Percentiles rank a stretch among this genome's conserved stretches.
Conservation (phyloP, 345 rosid species). For the Hirschfeldia incana region DNA sequence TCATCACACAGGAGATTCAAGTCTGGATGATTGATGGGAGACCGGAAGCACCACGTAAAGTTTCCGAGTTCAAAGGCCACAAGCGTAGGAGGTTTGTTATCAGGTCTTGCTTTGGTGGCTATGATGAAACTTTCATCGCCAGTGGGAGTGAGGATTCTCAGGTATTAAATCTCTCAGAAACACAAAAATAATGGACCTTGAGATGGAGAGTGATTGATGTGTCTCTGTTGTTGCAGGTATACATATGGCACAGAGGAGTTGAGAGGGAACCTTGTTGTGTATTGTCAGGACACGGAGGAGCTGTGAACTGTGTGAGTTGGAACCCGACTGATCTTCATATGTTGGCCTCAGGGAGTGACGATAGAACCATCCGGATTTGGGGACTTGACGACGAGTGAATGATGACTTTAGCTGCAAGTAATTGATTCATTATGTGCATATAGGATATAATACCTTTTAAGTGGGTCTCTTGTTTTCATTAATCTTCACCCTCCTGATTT, state of each 20-base stretch:
- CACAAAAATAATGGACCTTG: not conserved
- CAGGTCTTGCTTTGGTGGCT: slow-evolving; percentile 70
- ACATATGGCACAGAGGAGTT: slow-evolving; percentile 50
- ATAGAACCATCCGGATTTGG: slow-evolving; percentile 63
- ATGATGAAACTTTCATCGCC: slow-evolving; percentile 50
- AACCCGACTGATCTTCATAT: slow-evolving; percentile 52
- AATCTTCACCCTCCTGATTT: not conserved
- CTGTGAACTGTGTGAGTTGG: slow-evolving; percentile 68
- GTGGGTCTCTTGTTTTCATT: not conserved
- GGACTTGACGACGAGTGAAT: slow-evolving; percentile 25
- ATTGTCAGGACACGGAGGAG: slow-evolving; percentile 55
- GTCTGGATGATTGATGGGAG: slow-evolving; percentile 49
- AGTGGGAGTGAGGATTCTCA: slow-evolving; percentile 68
- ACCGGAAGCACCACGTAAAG: slow-evolving; percentile 12
- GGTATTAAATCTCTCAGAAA: slow-evolving; percentile 33
- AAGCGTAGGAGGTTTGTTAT: slow-evolving; percentile 50
- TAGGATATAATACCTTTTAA: not conserved
- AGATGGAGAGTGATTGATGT: slow-evolving; percentile 12
- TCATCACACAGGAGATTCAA: slow-evolving; percentile 52
- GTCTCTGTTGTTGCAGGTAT: slow-evolving; percentile 44
- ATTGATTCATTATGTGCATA: not conserved
- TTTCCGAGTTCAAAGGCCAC: slow-evolving; percentile 44
- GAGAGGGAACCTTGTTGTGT: slow-evolving; percentile 26
- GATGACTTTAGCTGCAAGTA: not conserved
- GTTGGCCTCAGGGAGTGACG: slow-evolving; percentile 72